Conservation (phyloP, 257 asterid genomes). For the Solanum commersonii region DNA sequence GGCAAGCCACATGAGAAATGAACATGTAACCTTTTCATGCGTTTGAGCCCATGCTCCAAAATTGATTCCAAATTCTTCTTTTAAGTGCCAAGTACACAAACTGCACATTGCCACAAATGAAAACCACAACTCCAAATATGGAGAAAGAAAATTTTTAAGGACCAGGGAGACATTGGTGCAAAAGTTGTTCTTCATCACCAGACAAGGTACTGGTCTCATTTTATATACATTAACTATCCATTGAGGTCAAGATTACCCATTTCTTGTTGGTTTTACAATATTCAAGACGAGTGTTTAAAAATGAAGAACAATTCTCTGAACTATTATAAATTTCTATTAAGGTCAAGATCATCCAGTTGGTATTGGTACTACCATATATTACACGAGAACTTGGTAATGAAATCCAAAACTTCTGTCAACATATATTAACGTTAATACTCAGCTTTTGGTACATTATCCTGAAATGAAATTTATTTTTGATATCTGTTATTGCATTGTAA, state of each 20-base stretch:
- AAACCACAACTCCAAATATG: background rate
- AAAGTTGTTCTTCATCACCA: background rate
- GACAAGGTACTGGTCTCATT: background rate
- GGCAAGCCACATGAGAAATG: too few species aligned
- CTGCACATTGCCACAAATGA: slow-evolving; percentile 24
- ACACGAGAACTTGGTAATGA: too few species aligned
- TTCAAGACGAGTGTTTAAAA: too few species aligned
- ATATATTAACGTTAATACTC: background rate
- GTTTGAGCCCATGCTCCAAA: too few species aligned
- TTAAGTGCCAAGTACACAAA: slow-evolving; percentile 91
- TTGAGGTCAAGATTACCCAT: background rate
- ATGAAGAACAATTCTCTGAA: too few species aligned
- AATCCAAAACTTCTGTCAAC: too few species aligned
- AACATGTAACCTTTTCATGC: too few species aligned
- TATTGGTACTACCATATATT: too few species aligned
- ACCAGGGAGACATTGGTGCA: background rate
- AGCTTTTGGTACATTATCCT: background rate
- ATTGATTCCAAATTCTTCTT: slow-evolving; percentile 31
- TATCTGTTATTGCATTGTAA: background rate
- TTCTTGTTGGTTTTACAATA: too few species aligned
- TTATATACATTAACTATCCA: background rate
- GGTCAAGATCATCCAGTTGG: too few species aligned
- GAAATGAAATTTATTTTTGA: background rate
- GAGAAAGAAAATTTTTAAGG: background rate
- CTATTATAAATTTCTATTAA: too few species aligned